Evolutionary conservation across 2,329 filamentous ascomycete genomes (phyloP), one percentile per base, ranked within the genome.

Genomic region (Fusarium sp.): DNA sequence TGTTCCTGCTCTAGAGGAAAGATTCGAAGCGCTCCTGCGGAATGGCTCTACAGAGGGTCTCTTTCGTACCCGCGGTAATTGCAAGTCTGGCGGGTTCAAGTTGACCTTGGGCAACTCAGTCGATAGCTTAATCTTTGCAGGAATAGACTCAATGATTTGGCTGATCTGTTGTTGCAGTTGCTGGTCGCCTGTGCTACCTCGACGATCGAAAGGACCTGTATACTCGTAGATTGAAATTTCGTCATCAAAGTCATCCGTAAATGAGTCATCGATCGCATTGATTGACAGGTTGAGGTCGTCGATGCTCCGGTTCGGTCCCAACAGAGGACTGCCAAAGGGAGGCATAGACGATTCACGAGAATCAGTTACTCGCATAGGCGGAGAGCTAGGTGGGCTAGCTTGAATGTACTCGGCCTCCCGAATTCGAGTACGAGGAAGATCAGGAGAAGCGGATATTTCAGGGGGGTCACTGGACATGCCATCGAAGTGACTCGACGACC

Each of bases 81-180:
- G 86, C 47, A 91, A 81, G 68, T 91, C 89, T 0, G 89, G 89
- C 1, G 89, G 89, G 78, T 91, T 91, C 64, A 91, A 81, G 57
- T 89, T 88, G 70, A 89, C 83, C 9, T 82, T 72, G 22, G 85
- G 78, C 2, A 87, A 84, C 59, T 89, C 88, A 3, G 88, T 87
- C 1, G 90, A 90, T 47, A 98, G 87, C 61, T 91, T 92, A 77
- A 98, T 97, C 71, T 92, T 91, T 35, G 92, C 92, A 2, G 95
- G 94, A 71, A 97, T 94, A 22, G 89, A 92, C 67, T 91, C 90
- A 43, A 97, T 88, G 66, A 97, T 93, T 61, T 93, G 90, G 78
- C 90, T 93, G 58, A 97, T 95, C 80, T 95, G 94, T 71, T 92
- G 90, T 74, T 95, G 93, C 15, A 97, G 87, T 65, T 94, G 90